Evolutionary conservation across 108 stramenopile species (phyloP).

Genomic region (Discostella pseudostelligera): DNA sequence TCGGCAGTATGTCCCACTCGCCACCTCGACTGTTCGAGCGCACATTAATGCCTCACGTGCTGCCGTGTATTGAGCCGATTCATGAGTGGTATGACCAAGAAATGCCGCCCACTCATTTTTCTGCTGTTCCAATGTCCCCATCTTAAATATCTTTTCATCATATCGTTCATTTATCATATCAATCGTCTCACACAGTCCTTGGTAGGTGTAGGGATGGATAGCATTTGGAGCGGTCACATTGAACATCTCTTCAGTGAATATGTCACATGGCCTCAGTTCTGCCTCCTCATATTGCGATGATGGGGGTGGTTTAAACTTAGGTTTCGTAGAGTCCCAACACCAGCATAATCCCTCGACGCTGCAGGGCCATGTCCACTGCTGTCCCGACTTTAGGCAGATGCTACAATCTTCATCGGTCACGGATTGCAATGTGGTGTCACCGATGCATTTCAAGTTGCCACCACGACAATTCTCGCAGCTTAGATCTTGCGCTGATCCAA

Average conservation of each 20-base stretch:
- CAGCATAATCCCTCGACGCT: slow-evolving; percentile 35
- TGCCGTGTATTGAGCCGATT: slow-evolving; percentile 46
- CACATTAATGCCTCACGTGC: slow-evolving; percentile 30
- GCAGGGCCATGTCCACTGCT: slow-evolving; percentile 44
- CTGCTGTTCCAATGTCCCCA: slow-evolving; percentile 32
- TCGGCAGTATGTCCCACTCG: slow-evolving; percentile 40
- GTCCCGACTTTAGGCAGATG: slow-evolving; percentile 27
- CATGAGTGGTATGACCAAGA: slow-evolving; percentile 44
- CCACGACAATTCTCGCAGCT: slow-evolving; percentile 39
- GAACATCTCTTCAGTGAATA: slow-evolving; percentile 43
- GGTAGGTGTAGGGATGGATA: slow-evolving; percentile 39
- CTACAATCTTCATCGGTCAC: slow-evolving; percentile 35
- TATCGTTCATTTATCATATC: slow-evolving; percentile 35
- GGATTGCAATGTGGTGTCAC: slow-evolving; percentile 30
- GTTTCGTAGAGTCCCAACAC: slow-evolving; percentile 45
- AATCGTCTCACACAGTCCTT: slow-evolving; percentile 39
- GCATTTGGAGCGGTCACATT: slow-evolving; percentile 40
- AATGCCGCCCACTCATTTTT: slow-evolving; percentile 48
- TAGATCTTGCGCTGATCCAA: slow-evolving; percentile 6
- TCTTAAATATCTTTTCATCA: slow-evolving; percentile 41
- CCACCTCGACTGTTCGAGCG: slow-evolving; percentile 23
- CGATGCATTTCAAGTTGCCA: slow-evolving; percentile 30
- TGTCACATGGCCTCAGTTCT: slow-evolving; percentile 32
- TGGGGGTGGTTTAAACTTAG: slow-evolving; percentile 34
- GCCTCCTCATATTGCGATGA: slow-evolving; percentile 25